Base-by-base conservation (phyloP, 2,329 filamentous ascomycete genomes). In the Diaporthe citriasiana region DNA sequence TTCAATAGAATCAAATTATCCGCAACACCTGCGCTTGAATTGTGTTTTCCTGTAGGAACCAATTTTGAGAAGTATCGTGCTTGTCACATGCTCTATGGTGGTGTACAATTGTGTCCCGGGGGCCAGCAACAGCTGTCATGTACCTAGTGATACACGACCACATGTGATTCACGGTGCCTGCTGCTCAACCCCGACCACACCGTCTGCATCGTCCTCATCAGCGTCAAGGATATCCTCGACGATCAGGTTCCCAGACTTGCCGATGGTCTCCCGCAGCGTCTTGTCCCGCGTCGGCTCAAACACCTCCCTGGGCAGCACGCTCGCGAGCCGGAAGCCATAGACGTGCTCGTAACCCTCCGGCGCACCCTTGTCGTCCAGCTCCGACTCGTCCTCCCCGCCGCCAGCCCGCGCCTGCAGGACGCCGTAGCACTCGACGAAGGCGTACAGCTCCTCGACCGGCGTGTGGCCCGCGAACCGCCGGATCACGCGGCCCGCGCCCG, bases 391-490 rank as follows among this genome's bases (percentile, higher is more conserved):
- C 65, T 69, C 76, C 30, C 45, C 63, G 22, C 47, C 63, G 19
- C 22, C 47, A 47, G 77, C 76, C 30, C 80, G 82, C 2, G 84
- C 83, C 47, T 88, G 83, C 4, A 95, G 78, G 8, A 93, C 78
- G 70, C 94, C 92, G 81, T 95, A 93, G 84, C 96, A 98, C 81
- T 99, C 97, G 3, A 98, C 95, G 84, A 97, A 98, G 0, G 96
- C 97, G 82, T 98, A 98, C 8, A 99, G 85, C 79, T 98, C 95
- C 81, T 98, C 96, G 50, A 98, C 86, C 2, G 89, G 87, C 0
- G 93, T 90, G n/a, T 90, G 86, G 1, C 88, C 86, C 0, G 87
- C 82, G 81, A 99, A 98, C 66, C 90, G 90, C 55, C 96, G 89
- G 72, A 97, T 90, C 2, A 98, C 89, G 55, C 95, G 89, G 65